Evolutionary conservation across 208 protist genomes (phyloP).

Genomic region (Acanthamoeba royreba): DNA sequence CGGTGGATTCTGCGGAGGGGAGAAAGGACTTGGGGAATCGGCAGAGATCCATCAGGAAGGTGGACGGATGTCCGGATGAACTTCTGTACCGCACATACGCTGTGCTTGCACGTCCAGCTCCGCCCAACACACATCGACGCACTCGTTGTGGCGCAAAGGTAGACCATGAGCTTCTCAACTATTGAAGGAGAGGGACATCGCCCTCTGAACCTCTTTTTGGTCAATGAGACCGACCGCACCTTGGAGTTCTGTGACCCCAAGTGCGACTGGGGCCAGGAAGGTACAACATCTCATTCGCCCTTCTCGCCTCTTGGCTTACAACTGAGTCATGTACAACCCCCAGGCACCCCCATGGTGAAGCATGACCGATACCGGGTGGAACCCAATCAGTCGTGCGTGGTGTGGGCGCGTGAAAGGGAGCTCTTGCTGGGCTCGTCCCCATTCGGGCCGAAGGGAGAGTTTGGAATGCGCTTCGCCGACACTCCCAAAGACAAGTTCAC

Average conservation of each 20-base stretch:
- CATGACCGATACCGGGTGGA: neutral
- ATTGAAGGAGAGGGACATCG: no score
- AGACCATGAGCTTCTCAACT: no score
- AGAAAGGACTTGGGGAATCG: no score
- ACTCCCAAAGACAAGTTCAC: neutral
- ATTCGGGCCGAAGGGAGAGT: neutral
- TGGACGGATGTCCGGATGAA: no score
- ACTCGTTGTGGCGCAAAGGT: no score
- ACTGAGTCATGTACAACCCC: neutral
- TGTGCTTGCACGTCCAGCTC: no score
- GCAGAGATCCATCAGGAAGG: no score
- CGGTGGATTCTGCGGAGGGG: no score
- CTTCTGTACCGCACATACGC: no score
- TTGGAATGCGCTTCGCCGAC: neutral
- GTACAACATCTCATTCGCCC: neutral
- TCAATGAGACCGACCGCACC: neutral
- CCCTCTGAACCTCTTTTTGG: neutral
- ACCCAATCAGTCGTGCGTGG: neutral
- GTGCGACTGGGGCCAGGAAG: neutral
- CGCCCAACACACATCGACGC: no score
- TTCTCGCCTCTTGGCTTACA: neutral
- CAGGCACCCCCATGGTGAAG: neutral
- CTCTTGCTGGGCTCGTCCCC: neutral
- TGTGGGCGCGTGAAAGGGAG: neutral
- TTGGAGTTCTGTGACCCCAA: neutral